Base-by-base conservation (phyloP, 345 rosid species). In the Lumnitzera racemosa region DNA sequence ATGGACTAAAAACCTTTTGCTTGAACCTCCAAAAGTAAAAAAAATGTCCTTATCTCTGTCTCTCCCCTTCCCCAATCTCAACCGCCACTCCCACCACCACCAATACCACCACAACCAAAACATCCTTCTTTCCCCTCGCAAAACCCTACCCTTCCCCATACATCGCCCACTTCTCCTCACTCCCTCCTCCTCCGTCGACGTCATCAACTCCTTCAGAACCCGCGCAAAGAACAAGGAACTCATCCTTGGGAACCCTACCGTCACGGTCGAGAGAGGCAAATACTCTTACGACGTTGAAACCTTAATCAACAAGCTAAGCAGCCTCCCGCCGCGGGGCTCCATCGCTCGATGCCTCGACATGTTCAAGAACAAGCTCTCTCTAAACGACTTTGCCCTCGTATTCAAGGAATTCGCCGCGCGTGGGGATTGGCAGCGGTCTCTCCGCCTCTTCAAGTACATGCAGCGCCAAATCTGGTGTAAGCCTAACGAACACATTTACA, bases 391-490 rank as follows among this genome's bases (percentile, higher is more conserved):
- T 78, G 73, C 90, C n/a, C 63, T 85, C 57, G 99, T 86, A 16
- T 94, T 87, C 79, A 89, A 85, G 64, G 99, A 94, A 70, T 94
- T 94, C 72, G 96, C 99, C 0, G 86, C 71, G 41, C 91, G 99
- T 12, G 91, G 91, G 3, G 99, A 94, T 66, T 94, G 97, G 99
- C 96, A 94, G 73, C 79, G 96, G 16, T 87, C 96, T 9, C 91
- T 94, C 47, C 81, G 95, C 13, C 82, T 94, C 27, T 94, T 94
- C 82, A 94, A 94, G 74, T 88, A 94, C 59, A 94, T 86, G 95
- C 97, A 94, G 73, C 82, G 99, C 13, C 97, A 89, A 77, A 86
- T 89, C 24, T 94, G 97, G 97, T 94, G 99, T 65, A 89, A 94
- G 71, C 99, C 99, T 0, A 87, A 81, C 67, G 99, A 89, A 63